Conservation (phyloP, 352 stramenopile genomes). For the Aphanomyces invadans region DNA sequence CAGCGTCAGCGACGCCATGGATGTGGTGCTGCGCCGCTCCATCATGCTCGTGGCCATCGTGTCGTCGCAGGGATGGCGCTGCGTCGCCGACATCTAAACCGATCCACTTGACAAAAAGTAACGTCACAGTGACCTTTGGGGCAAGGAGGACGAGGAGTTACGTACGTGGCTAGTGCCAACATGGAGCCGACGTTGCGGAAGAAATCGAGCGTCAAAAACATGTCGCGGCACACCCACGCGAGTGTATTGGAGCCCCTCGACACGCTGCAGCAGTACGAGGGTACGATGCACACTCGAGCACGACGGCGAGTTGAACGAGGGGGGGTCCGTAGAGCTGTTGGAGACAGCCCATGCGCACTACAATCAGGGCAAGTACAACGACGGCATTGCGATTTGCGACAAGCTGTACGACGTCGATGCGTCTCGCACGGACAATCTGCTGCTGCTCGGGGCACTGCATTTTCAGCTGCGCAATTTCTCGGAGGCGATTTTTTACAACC, state of each 20-base stretch:
- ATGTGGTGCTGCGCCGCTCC: too few relatives aligned
- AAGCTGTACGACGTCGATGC: slow-evolving; percentile 84
- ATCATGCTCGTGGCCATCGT: too few relatives aligned
- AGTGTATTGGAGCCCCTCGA: not conserved
- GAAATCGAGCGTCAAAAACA: not conserved
- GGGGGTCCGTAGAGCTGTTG: slow-evolving; percentile 5
- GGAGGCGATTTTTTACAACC: slow-evolving; percentile 93
- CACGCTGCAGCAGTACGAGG: not conserved
- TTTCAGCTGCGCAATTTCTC: slow-evolving; percentile 90
- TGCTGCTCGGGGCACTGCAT: slow-evolving; percentile 89
- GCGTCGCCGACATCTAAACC: too few relatives aligned
- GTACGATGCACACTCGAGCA: not conserved
- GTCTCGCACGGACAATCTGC: slow-evolving; percentile 85
- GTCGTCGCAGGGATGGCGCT: too few relatives aligned
- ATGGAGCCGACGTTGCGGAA: not conserved
- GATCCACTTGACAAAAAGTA: too few relatives aligned
- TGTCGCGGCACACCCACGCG: not conserved
- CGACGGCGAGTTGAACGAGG: not conserved
- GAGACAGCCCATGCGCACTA: slow-evolving; percentile 71
- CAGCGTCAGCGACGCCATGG: too few relatives aligned
- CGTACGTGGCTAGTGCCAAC: not conserved
- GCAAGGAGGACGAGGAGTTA: not conserved
- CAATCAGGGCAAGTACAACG: slow-evolving; percentile 81
- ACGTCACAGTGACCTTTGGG: too few relatives aligned
- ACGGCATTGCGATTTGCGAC: slow-evolving; percentile 76